Conservation (phyloP, 192 early-diverging fungal species). For the Backusella liffmaniae region DNA sequence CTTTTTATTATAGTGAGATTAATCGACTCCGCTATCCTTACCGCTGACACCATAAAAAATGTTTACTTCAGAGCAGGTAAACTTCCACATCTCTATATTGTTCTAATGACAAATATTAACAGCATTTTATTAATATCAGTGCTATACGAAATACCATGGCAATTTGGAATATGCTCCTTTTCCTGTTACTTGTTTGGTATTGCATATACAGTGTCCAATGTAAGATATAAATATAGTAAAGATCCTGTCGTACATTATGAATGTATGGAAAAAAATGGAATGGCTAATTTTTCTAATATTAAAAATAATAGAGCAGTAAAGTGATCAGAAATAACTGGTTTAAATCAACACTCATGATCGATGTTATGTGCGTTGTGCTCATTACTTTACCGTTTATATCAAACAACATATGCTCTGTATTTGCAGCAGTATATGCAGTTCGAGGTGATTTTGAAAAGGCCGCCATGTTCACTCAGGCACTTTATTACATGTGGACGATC, state of each 20-base stretch:
- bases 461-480: slow-evolving; percentile 9
- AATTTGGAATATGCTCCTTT: slow-evolving; percentile 28
- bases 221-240: slow-evolving; percentile 8
- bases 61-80: slow-evolving; percentile 24
- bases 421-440: slow-evolving; percentile 21
- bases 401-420: slow-evolving; percentile 28
- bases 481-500: slow-evolving; percentile 30
- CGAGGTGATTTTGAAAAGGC: slow-evolving; percentile 12
- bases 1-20: slow-evolving; percentile 19
- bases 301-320: slow-evolving; percentile 15
- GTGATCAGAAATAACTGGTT: slow-evolving; percentile 20
- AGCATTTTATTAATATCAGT: slow-evolving; percentile 10
- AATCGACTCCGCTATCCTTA: slow-evolving; percentile 16
- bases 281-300: neutral
- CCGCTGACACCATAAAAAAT: slow-evolving; percentile 8
- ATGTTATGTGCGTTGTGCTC: slow-evolving; percentile 2
- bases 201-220: slow-evolving; percentile 27
- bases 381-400: slow-evolving; percentile 29
- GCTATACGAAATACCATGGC: slow-evolving; percentile 33
- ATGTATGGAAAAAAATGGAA: neutral
- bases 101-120: neutral
- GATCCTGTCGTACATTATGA: too few relatives aligned
- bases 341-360: slow-evolving; percentile 7
- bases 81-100: neutral
- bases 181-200: slow-evolving; percentile 33